These are phyloP conservation scores for Mrakia gelida DNA, from an alignment of 768 basidiomycete species.

Conservation along the genomic window DNA sequence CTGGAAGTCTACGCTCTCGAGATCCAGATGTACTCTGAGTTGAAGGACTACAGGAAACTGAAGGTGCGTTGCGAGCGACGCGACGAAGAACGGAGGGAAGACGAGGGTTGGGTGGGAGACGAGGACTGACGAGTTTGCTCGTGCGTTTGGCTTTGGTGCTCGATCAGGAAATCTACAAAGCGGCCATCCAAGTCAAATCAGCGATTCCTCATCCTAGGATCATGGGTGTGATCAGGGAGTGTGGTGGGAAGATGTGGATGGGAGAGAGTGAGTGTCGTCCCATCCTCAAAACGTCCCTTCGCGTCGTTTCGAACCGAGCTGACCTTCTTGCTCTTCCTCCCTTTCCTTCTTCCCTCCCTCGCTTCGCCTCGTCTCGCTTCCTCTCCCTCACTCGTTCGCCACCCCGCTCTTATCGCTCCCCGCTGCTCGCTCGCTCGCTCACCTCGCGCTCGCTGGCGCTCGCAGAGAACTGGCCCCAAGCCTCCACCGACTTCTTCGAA, in stretches of 20 bases:
- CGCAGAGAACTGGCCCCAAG: constrained; percentile 88
- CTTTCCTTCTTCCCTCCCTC: background rate
- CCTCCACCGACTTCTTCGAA: constrained; percentile 97
- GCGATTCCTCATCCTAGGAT: constrained; percentile 98
- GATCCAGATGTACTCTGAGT: constrained; percentile 99
- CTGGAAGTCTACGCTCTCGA: constrained; percentile 97
- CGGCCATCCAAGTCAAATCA: constrained; percentile 82
- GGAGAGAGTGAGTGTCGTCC: constrained; percentile 88
- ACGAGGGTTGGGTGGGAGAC: too few species aligned
- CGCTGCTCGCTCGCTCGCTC: background rate
- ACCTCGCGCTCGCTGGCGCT: too few species aligned
- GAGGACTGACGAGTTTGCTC: too few species aligned
- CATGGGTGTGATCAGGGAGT: constrained; percentile 98
- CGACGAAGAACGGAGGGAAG: too few species aligned
- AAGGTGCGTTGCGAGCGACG: too few species aligned
- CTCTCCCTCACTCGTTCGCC: background rate
- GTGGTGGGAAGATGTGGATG: constrained; percentile 99
- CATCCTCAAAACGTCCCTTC: background rate
- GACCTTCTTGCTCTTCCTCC: background rate
- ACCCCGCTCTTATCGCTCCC: background rate
- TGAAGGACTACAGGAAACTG: constrained; percentile 89
- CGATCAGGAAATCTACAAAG: constrained; percentile 89
- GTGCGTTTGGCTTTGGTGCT: too few species aligned
- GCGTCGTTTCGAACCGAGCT: too few species aligned
- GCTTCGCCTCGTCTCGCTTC: background rate